These are phyloP conservation scores for Globisporangium camurandrum DNA, from an alignment of 352 stramenopile genomes.

Conservation along the genomic window DNA sequence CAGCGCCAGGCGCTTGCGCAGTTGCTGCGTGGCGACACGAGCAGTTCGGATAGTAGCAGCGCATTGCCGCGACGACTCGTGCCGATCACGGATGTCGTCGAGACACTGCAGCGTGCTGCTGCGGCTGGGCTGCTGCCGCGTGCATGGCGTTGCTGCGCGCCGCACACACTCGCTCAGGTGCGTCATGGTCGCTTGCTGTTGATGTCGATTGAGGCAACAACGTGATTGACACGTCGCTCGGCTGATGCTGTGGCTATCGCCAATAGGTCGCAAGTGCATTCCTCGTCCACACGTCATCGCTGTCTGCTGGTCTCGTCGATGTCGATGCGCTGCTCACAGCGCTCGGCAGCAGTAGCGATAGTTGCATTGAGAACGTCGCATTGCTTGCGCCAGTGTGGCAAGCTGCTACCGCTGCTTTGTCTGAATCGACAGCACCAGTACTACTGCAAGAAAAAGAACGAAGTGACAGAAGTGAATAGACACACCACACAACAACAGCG, in stretches of 20 bases:
- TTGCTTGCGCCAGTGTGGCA: conserved; percentile 10
- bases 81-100: conserved; percentile 11
- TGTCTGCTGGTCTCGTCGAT: conserved; percentile 24
- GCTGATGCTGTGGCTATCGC: neutral
- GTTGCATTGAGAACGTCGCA: conserved; percentile 16
- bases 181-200: neutral
- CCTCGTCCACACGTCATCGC: conserved; percentile 4
- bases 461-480: too few relatives aligned
- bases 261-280: conserved; percentile 31
- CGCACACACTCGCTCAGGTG: conserved; percentile 43
- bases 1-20: conserved; percentile 24
- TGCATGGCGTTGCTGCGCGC: conserved; percentile 28
- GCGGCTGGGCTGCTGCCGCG: conserved; percentile 27
- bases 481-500: too few relatives aligned
- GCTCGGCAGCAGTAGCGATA: too few relatives aligned
- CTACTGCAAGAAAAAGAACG: neutral
- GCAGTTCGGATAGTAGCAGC: too few relatives aligned
- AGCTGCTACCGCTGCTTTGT: neutral
- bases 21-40: conserved; percentile 9
- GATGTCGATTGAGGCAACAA: neutral
- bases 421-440: neutral
- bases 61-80: too few relatives aligned
- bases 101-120: conserved; percentile 23
- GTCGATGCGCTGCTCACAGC: conserved; percentile 24
- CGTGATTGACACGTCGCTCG: neutral